Evolutionary conservation across 176 grass and related monocot species (phyloP).

Genomic region (Poa annua): DNA sequence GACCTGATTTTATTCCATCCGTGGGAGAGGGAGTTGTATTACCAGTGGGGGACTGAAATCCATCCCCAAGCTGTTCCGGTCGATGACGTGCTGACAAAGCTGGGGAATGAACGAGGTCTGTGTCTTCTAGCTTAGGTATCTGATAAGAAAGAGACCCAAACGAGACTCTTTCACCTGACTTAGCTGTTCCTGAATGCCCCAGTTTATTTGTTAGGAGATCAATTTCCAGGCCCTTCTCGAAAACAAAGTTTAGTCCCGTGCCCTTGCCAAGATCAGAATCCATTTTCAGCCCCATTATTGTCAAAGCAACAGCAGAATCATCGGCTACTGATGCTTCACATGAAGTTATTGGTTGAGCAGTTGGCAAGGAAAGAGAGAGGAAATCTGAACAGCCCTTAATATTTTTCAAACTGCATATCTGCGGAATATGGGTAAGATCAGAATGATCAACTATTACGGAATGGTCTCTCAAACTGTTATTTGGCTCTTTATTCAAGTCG

Average conservation of each 20-base stretch:
- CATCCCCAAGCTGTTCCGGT: slow-evolving; percentile 19
- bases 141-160: slow-evolving; percentile 86
- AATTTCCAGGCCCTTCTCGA: not conserved
- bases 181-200: not conserved
- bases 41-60: slow-evolving; percentile 30
- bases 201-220: slow-evolving; percentile 7
- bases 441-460: slow-evolving; percentile 33
- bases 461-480: slow-evolving; percentile 11
- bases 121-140: slow-evolving; percentile 63
- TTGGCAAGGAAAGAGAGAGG: slow-evolving; percentile 45
- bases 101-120: slow-evolving; percentile 43
- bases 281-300: slow-evolving; percentile 34
- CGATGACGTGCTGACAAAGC: slow-evolving; percentile 38
- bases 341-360: slow-evolving; percentile 42
- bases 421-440: slow-evolving; percentile 36
- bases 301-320: slow-evolving; percentile 40
- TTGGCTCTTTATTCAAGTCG: slow-evolving; percentile 52
- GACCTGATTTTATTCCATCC: slow-evolving; percentile 31
- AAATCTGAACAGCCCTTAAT: slow-evolving; percentile 47
- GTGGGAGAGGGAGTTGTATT: slow-evolving; percentile 42
- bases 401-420: slow-evolving; percentile 37
- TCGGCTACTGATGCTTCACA: slow-evolving; percentile 27
- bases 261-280: slow-evolving; percentile 31
- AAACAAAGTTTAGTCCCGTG: slow-evolving; percentile 32
- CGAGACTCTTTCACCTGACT: slow-evolving; percentile 22